Conservation (phyloP, 768 basidiomycete species). For the Erythrobasidium yunnanense region DNA sequence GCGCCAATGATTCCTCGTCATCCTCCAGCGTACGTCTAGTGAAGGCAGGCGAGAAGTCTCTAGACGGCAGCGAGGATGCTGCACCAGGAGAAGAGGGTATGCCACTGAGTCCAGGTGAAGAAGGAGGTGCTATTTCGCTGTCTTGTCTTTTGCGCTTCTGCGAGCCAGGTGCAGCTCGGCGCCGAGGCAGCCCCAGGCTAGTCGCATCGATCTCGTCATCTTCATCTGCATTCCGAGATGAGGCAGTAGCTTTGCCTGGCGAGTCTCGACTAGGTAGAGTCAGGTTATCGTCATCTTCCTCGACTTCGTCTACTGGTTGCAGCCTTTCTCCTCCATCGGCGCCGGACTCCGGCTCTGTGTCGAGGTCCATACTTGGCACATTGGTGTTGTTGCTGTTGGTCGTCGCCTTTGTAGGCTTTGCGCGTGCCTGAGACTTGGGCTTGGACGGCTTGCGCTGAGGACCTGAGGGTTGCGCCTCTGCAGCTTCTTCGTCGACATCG, state of each 20-base stretch:
- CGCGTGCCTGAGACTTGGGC: background rate
- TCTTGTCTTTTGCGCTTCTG: background rate
- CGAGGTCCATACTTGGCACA: background rate
- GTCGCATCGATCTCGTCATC: background rate
- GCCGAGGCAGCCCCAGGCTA: background rate
- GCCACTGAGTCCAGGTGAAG: background rate
- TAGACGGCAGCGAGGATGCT: background rate
- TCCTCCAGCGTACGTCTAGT: background rate
- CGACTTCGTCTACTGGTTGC: background rate
- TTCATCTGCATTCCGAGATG: too few species aligned
- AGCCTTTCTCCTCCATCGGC: background rate
- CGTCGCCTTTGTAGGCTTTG: background rate
- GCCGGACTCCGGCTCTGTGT: background rate
- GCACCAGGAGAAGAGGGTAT: background rate
- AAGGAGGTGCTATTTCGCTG: background rate
- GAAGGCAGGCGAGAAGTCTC: background rate
- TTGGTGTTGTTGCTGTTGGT: background rate
- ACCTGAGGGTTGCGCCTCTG: background rate
- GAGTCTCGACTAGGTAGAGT: too few species aligned
- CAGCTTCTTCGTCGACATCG: conserved; percentile 19
- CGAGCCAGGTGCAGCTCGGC: background rate
- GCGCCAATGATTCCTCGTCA: background rate
- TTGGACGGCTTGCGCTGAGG: background rate
- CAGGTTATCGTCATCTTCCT: conserved; percentile 10
- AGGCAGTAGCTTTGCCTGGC: too few species aligned